Evolutionary conservation across 306 rosid species (phyloP).

Genomic region (Cucumis hystrix): DNA sequence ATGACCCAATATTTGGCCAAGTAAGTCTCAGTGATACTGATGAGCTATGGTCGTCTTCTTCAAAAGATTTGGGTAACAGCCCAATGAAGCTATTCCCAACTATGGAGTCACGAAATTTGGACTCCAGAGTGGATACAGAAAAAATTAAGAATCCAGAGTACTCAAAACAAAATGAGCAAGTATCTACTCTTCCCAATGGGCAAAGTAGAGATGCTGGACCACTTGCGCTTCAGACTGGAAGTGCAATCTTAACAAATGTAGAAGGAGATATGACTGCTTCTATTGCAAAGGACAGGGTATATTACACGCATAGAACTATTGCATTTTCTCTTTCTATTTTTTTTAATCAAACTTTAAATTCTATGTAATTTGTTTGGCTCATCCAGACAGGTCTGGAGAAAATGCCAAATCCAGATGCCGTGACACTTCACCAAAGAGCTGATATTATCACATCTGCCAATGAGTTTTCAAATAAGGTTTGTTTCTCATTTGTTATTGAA

Average conservation of each 20-base stretch:
- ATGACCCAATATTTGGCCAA: conserved; percentile 60
- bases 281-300: conserved; percentile 40
- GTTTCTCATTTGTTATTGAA: background rate
- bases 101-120: conserved; percentile 21
- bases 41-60: conserved; percentile 64
- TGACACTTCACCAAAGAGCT: conserved; percentile 16
- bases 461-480: conserved; percentile 26
- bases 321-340: background rate
- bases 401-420: conserved; percentile 17
- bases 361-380: conserved; percentile 3
- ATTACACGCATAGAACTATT: conserved; percentile 6
- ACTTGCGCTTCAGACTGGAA: conserved; percentile 28
- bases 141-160: conserved; percentile 31
- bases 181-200: conserved; percentile 24
- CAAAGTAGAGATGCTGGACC: conserved; percentile 24
- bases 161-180: conserved; percentile 28
- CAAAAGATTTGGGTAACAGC: conserved; percentile 34
- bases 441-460: conserved; percentile 16
- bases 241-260: conserved; percentile 14
- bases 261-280: conserved; percentile 33
- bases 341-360: background rate
- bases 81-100: conserved; percentile 29
- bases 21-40: conserved; percentile 45
- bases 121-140: conserved; percentile 22
- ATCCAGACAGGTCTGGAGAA: conserved; percentile 21